phyloP scores from a whole-genome alignment of 1,284 basidiomycete species.

The Cutaneotrichosporon cavernicola region DNA sequence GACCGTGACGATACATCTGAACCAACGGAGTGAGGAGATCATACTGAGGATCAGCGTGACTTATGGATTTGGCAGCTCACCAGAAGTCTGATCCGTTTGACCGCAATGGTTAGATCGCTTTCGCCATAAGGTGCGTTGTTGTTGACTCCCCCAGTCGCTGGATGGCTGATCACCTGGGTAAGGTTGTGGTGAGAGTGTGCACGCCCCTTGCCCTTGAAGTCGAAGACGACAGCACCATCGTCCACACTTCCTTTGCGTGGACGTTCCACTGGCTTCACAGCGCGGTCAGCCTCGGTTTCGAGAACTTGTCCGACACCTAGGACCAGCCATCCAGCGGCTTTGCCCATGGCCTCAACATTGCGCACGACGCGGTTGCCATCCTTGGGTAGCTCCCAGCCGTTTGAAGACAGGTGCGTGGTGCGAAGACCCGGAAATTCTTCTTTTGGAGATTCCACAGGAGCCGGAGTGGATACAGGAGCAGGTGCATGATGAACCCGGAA shows the following conservation, averaged over 20 bases:
- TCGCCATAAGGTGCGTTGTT: constrained; percentile 22
- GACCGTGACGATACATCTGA: constrained; percentile 43
- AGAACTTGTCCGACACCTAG: constrained; percentile 45
- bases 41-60: constrained; percentile 29
- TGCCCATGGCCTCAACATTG: constrained; percentile 46
- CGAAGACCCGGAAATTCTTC: background rate
- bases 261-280: background rate
- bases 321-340: constrained; percentile 47
- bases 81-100: constrained; percentile 31
- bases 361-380: constrained; percentile 45
- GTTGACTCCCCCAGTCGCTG: constrained; percentile 12
- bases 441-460: background rate
- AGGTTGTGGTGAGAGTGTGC: background rate
- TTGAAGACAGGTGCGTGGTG: background rate
- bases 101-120: background rate
- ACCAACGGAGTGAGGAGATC: constrained; percentile 43
- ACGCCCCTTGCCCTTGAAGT: constrained; percentile 23
- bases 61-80: constrained; percentile 24
- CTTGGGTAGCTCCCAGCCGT: constrained; percentile 43
- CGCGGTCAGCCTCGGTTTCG: constrained; percentile 24
- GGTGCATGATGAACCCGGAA: constrained; percentile 15
- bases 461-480: background rate
- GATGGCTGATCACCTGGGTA: background rate
- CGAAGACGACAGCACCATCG: constrained; percentile 24
- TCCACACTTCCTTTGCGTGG: constrained; percentile 6